These are phyloP conservation scores for Podochytrium sp. DNA, from an alignment of 192 early-diverging fungal species.

Conservation along the genomic window DNA sequence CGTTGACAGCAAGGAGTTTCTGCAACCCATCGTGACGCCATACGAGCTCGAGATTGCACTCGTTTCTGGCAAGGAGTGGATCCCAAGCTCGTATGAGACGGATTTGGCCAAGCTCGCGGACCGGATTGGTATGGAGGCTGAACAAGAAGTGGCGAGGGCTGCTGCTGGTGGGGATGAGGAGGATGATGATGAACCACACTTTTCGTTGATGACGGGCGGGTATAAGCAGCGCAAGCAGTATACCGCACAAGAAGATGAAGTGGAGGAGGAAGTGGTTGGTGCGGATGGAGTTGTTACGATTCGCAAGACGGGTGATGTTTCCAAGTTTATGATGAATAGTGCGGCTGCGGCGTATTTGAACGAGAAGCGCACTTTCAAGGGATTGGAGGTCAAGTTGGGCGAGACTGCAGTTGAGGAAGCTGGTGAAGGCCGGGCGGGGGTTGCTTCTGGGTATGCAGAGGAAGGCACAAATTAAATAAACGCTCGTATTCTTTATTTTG, in stretches of 20 bases:
- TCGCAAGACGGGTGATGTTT: slow-evolving; percentile 59
- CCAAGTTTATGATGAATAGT: slow-evolving; percentile 57
- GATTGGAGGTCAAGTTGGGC: slow-evolving; percentile 75
- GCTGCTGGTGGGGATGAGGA: slow-evolving; percentile 18
- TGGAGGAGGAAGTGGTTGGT: background rate
- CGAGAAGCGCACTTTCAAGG: slow-evolving; percentile 73
- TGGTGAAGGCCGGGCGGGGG: slow-evolving; percentile 81
- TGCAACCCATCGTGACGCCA: slow-evolving; percentile 90
- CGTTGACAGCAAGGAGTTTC: slow-evolving; percentile 89
- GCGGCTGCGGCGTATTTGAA: slow-evolving; percentile 74
- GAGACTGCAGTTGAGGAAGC: slow-evolving; percentile 62
- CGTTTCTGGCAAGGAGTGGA: slow-evolving; percentile 40
- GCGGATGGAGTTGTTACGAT: slow-evolving; percentile 47
- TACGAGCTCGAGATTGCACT: slow-evolving; percentile 89
- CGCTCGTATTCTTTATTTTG: too few relatives aligned
- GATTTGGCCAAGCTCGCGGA: slow-evolving; percentile 41
- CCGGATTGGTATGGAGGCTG: slow-evolving; percentile 33
- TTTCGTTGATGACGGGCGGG: slow-evolving; percentile 85
- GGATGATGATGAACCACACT: slow-evolving; percentile 79
- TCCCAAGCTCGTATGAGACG: slow-evolving; percentile 44
- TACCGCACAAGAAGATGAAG: background rate
- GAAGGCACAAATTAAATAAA: slow-evolving; percentile 16
- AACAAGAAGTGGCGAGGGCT: slow-evolving; percentile 17
- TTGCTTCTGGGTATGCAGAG: slow-evolving; percentile 59
- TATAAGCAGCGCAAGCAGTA: slow-evolving; percentile 52